phyloP scores from a whole-genome alignment of 306 rosid species.

The Fragaria vesca region DNA sequence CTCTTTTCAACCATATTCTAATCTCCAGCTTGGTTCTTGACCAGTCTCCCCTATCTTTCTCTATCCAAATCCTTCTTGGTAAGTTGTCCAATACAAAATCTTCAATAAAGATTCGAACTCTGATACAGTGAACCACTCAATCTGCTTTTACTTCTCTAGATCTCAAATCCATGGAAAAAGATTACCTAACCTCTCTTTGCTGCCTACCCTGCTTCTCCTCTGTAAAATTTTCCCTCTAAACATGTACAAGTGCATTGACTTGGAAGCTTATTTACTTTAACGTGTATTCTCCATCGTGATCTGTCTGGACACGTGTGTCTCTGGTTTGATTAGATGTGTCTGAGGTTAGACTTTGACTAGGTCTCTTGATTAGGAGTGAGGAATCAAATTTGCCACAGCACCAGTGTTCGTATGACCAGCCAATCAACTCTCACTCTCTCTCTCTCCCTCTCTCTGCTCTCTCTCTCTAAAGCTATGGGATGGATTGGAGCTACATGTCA shows the following conservation, averaged over 20 bases:
- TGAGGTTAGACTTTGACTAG: neutral
- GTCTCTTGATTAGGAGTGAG: neutral
- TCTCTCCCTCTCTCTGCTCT: too few relatives aligned
- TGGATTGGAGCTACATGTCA: constrained; percentile 3
- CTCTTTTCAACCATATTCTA: constrained; percentile 5
- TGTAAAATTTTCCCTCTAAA: constrained; percentile 25
- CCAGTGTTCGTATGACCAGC: too few relatives aligned
- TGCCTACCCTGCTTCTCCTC: constrained; percentile 5
- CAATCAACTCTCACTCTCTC: too few relatives aligned
- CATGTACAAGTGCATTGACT: constrained; percentile 44
- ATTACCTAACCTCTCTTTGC: constrained; percentile 17
- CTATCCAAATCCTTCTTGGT: neutral
- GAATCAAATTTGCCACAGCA: too few relatives aligned
- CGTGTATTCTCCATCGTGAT: constrained; percentile 3
- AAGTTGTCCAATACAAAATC: constrained; percentile 30
- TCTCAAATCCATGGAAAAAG: constrained; percentile 37
- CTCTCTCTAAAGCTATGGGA: neutral
- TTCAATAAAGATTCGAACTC: constrained; percentile 18
- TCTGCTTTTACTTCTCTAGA: constrained; percentile 25
- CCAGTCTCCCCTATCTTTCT: constrained; percentile 20
- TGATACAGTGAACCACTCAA: constrained; percentile 23
- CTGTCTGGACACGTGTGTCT: constrained; percentile 14
- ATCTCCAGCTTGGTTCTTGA: constrained; percentile 9
- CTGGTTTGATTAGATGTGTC: neutral
- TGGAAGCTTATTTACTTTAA: constrained; percentile 7